Conservation (phyloP, 441 rosid species). For the Pelargonium fulgidum region DNA sequence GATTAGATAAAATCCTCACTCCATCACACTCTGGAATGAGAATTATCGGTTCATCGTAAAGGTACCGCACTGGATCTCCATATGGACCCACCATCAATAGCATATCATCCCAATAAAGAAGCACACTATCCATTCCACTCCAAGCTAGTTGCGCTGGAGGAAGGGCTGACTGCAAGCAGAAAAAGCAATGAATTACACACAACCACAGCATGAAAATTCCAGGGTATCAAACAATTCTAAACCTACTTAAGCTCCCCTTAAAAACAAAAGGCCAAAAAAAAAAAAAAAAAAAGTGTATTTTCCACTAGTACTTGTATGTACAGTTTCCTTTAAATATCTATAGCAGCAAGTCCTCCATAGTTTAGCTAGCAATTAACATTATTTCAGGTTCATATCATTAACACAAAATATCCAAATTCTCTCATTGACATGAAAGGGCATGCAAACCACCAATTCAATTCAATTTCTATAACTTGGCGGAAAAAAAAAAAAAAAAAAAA, state of each 20-base stretch:
- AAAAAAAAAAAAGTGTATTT: too few species aligned
- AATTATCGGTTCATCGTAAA: constrained; percentile 80
- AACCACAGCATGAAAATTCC: neutral
- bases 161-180: constrained; percentile 62
- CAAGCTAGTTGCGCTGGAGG: constrained; percentile 97
- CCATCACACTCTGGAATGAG: constrained; percentile 97
- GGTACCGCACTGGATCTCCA: constrained; percentile 74
- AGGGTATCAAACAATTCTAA: too few species aligned
- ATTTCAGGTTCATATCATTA: neutral
- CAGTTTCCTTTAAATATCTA: too few species aligned
- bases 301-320: too few species aligned
- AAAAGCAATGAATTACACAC: constrained; percentile 1
- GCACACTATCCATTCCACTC: constrained; percentile 93
- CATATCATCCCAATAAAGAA: constrained; percentile 92
- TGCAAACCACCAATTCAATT: neutral
- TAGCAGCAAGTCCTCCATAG: neutral
- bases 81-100: constrained; percentile 92
- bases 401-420: neutral
- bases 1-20: constrained; percentile 80
- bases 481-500: too few species aligned
- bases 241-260: too few species aligned
- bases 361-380: neutral
- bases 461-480: neutral
- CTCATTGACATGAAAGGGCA: neutral
- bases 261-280: too few species aligned